Conservation (phyloP, 371 early-diverging fungal species). For the Mortierella sp. region DNA sequence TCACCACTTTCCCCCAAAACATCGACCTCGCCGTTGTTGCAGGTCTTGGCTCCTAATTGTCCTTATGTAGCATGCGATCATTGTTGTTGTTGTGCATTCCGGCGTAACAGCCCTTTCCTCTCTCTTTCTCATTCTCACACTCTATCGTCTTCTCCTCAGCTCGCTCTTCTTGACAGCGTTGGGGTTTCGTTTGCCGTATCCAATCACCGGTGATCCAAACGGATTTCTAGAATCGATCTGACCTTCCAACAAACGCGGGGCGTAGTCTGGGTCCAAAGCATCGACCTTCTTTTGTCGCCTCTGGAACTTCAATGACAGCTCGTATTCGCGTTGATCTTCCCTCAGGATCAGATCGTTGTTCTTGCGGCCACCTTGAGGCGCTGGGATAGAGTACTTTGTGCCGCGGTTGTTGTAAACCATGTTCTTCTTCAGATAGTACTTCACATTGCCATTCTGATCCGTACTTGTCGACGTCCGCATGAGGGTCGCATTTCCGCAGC, state of each 20-base stretch:
- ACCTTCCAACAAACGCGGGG: conserved; percentile 72
- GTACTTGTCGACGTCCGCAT: conserved; percentile 86
- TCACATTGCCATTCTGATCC: conserved; percentile 82
- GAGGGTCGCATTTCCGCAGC: conserved; percentile 91
- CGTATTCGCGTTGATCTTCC: conserved; percentile 92
- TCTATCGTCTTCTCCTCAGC: conserved; percentile 46
- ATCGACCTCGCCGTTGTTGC: no score
- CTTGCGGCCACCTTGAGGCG: conserved; percentile 84
- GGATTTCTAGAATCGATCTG: conserved; percentile 68
- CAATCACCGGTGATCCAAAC: conserved; percentile 79
- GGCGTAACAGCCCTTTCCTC: neutral
- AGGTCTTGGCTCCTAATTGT: no score
- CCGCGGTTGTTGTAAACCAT: conserved; percentile 92
- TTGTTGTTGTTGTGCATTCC: no score
- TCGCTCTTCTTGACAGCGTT: conserved; percentile 71
- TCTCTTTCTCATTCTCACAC: neutral
- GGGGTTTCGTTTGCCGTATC: conserved; percentile 90
- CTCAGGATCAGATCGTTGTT: conserved; percentile 85
- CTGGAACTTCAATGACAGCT: conserved; percentile 64
- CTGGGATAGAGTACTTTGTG: conserved; percentile 89
- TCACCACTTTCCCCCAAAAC: no score
- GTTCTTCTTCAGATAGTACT: conserved; percentile 88
- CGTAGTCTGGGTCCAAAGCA: conserved; percentile 83
- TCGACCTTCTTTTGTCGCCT: conserved; percentile 68
- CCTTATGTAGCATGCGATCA: no score